These are phyloP conservation scores for Lantana camara DNA, from an alignment of 257 asterid species.

Conservation along the genomic window DNA sequence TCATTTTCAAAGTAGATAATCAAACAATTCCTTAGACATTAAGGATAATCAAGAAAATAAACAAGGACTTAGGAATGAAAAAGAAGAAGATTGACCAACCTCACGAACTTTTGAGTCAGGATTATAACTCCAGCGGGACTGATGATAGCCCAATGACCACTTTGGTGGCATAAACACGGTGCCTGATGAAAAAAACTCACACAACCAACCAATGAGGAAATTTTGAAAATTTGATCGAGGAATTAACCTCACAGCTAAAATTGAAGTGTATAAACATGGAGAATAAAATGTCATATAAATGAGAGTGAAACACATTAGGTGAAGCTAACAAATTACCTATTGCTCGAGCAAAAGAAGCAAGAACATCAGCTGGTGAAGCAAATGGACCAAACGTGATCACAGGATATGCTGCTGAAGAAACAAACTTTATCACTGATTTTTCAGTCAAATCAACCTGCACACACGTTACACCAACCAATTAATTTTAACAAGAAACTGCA, in stretches of 20 bases:
- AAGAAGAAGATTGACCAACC: slow-evolving; percentile 45
- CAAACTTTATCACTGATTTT: slow-evolving; percentile 61
- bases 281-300: too few species aligned
- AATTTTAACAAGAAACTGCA: background rate
- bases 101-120: slow-evolving; percentile 86
- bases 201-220: background rate
- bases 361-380: slow-evolving; percentile 86
- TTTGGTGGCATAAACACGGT: slow-evolving; percentile 96
- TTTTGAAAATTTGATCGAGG: too few species aligned
- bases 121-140: slow-evolving; percentile 94
- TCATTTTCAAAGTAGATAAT: too few species aligned
- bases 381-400: slow-evolving; percentile 90
- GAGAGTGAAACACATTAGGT: slow-evolving; percentile 9
- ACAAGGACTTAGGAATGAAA: background rate
- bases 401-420: slow-evolving; percentile 66
- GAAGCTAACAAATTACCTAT: slow-evolving; percentile 56
- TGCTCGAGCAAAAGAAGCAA: slow-evolving; percentile 70
- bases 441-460: slow-evolving; percentile 81
- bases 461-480: slow-evolving; percentile 26
- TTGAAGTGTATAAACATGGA: too few species aligned
- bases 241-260: too few species aligned
- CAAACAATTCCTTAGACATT: too few species aligned
- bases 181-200: slow-evolving; percentile 48
- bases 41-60: background rate
- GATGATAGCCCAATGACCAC: slow-evolving; percentile 98